These are phyloP conservation scores for Candida buenavistaensis DNA, from an alignment of 1,139 yeast species.

Conservation along the genomic window DNA sequence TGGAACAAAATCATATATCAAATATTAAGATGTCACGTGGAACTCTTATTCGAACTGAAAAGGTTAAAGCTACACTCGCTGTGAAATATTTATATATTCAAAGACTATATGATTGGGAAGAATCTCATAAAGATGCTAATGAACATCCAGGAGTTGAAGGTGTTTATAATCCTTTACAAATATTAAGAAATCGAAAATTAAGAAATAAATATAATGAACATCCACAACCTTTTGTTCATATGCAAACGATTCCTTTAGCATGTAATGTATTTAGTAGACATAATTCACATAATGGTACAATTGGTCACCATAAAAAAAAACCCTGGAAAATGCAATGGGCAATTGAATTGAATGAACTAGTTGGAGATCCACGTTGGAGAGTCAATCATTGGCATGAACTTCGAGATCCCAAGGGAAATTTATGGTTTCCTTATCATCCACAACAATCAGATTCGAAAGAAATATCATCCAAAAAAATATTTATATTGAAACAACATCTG, in stretches of 20 bases:
- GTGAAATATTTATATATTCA: conserved; percentile 52
- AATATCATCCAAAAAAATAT: neutral
- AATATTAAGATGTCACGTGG: conserved; percentile 28
- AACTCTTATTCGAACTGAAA: conserved; percentile 52
- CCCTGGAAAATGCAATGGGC: conserved; percentile 59
- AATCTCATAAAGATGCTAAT: conserved; percentile 13
- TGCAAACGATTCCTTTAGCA: conserved; percentile 48
- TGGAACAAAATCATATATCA: conserved; percentile 1
- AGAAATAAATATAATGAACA: conserved; percentile 46
- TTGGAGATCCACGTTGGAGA: conserved; percentile 68
- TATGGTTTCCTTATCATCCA: conserved; percentile 51
- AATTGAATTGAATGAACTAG: conserved; percentile 61
- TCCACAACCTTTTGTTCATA: conserved; percentile 29
- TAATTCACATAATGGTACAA: conserved; percentile 10
- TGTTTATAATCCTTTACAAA: conserved; percentile 78
- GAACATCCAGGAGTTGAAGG: conserved; percentile 57
- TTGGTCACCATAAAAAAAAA: conserved; percentile 14
- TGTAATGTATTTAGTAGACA: conserved; percentile 54
- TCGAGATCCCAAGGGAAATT: conserved; percentile 50
- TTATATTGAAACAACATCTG: neutral
- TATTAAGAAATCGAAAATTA: conserved; percentile 67
- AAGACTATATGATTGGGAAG: conserved; percentile 29
- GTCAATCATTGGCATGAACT: conserved; percentile 64
- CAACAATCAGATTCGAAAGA: conserved; percentile 5
- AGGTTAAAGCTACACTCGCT: conserved; percentile 51